Base-by-base conservation (phyloP, 805 yeast species). In the Saccharomyces jurei region DNA sequence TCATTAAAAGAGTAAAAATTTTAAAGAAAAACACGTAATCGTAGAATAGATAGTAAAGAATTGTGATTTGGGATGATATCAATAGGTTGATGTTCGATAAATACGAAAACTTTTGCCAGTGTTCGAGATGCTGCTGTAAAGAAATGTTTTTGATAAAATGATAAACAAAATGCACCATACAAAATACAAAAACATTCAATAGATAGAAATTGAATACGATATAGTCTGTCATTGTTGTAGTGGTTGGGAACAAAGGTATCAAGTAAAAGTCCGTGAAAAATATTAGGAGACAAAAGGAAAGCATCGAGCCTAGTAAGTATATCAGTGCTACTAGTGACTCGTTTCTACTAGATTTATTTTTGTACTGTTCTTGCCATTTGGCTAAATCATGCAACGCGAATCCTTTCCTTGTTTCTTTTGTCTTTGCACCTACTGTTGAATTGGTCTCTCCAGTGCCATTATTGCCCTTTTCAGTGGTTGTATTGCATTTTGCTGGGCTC, bases 51-150 rank as follows among this genome's bases (percentile, higher is more conserved):
- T 75, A 77, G 57, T 74, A 75, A 25, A 77, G 60, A 13, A 79
- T 55, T 1, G 81, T 74, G 4, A 80, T 70, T 64, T 81, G 75
- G 1, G 87, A 82, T 50, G 82, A 75, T 4, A 85, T 77, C 51
- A 84, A 81, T 57, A 84, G 74, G 26, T 83, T 71, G 27, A 84
- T 81, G 52, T 86, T 84, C 0, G 89, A 90, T 59, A 84, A 74
- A 64, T 86, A 84, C 65, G 85, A 89, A 50, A 84, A 75, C 60
- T 79, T 83, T 64, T 83, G 83, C 51, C 88, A 87, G 32, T 78
- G 65, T 50, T 67, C 70, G 44, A 36, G 44, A 28, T 79, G 67
- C 3, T 82, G 78, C 25, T 64, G 56, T 41, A 69, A 73, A 6
- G 88, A 83, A 66, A 85, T 89, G 55, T 81, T 74, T 60, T 82